Evolutionary conservation across 768 basidiomycete genomes (phyloP), one percentile per base, ranked within the genome.

Genomic region (Gelatoporia subvermispora): DNA sequence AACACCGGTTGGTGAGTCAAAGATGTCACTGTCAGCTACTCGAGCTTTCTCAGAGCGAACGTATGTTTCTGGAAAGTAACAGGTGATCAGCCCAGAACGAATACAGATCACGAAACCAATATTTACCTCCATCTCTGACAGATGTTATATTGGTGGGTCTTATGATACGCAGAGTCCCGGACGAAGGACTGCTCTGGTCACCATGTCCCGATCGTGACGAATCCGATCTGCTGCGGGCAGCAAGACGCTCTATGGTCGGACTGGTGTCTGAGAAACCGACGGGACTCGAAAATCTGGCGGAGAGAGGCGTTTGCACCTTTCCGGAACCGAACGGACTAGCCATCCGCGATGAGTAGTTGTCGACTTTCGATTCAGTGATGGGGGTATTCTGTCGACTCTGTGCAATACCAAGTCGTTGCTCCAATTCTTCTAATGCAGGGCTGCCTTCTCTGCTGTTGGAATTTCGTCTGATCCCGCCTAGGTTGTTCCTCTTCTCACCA

Each of bases 401-500:
- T 13, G 50, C 35, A 22, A 65, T 66, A 17, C 66, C 66, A 16
- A 69, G 55, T 20, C 62, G 50, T 38, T 62, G 47, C 35, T 67
- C 63, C 18, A 69, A 57, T 43, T 69, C 68, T 36, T 67, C 66
- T 3, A 69, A 50, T 2, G 67, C 61, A 20, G 68, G 67, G 46
- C 64, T 66, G 3, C 60, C 60, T 41, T 68, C 62, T 22, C 65
- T 58, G 17, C 57, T 50, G 25, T 43, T 52, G 36, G 51, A 50
- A 4, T 45, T 75, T 28, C 70, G 59, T 49, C 69, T 70, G 51
- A 72, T 62, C 4, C 78, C 75, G 16, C 76, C 75, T 2, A 77
- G 65, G 39, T 76, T 78, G 45, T 63, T 68, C 40, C 48, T 50
- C 41, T 68, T 66, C 22, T 60, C 64, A 49, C 61, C 46, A 36